Evolutionary conservation across 148 eudicot genomes (phyloP).

Genomic region (Rhododendron molle): DNA sequence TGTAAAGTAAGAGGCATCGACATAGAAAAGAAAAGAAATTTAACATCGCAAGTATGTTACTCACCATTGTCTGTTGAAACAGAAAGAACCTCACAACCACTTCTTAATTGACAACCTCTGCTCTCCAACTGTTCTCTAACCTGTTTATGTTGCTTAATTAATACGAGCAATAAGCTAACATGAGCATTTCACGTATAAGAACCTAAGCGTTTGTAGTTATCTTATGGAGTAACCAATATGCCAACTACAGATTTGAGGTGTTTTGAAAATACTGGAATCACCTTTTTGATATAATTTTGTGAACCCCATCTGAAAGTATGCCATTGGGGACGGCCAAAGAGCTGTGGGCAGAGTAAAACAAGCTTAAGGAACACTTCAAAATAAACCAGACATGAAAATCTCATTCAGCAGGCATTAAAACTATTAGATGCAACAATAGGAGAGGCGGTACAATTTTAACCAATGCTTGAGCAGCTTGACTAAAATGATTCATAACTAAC

Average conservation of each 20-base stretch:
- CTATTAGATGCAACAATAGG: no score
- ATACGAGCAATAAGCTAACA: neutral
- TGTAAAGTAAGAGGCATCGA: neutral
- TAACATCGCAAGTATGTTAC: neutral
- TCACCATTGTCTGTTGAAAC: conserved; percentile 48
- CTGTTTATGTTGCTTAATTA: conserved; percentile 24
- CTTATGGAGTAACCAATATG: no score
- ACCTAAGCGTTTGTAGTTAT: no score
- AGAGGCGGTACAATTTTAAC: no score
- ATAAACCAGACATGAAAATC: neutral
- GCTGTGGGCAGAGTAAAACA: conserved; percentile 19
- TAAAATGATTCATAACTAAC: no score
- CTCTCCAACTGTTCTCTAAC: conserved; percentile 47
- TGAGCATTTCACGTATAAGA: neutral
- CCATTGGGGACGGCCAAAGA: conserved; percentile 60
- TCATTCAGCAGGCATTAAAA: neutral
- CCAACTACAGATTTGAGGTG: neutral
- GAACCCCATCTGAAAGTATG: conserved; percentile 52
- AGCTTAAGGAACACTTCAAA: neutral
- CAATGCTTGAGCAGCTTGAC: no score
- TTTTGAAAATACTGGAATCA: conserved; percentile 3
- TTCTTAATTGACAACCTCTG: conserved; percentile 63
- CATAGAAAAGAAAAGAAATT: neutral
- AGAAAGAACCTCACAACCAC: conserved; percentile 43
- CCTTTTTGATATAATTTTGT: conserved; percentile 40